Evolutionary conservation across 495 filamentous ascomycete species (phyloP), one percentile per base, ranked within the genome.

Genomic region (Trichoderma asperelloides): DNA sequence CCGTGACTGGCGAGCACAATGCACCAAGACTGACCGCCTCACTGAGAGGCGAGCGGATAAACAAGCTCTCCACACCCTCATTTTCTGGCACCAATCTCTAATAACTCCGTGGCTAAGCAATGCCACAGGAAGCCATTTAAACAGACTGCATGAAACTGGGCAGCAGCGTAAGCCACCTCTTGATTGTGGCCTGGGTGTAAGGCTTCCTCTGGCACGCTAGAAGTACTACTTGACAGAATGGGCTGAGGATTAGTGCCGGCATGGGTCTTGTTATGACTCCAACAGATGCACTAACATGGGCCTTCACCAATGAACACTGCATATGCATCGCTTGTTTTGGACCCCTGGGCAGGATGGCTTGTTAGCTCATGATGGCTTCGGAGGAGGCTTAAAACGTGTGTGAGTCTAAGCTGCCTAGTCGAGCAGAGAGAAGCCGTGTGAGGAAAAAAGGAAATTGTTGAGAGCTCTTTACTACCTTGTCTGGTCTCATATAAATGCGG

Each of bases 231-330:
- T 60, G 23, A 25, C 55, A 11, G 30, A 30, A 60, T 30, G 55
- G 55, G 55, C 55, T 60, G 55, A 30, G 55, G 55, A 60, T 60
- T 30, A 30, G 55, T 60, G 27, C 23, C 55, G 23, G 27, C 55
- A 60, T 13, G 23, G 55, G 27, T 16, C 55, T 60, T 60, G 49
- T 28, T 21, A 27, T 28, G 23, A 27, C 55, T 60, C 55, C 27
- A 51, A 23, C 5, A 5, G 18, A 18, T 60, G 23, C 55, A 60
- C n/a, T 15, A 12, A 47, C 33, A 37, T 37, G 33, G 55, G 3
- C 11, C 23, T 30, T 60, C 55, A 25, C 55, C 55, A 60, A 30
- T 60, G 15, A 60, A 60, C 23, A 30, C 23, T 2, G 55, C 1
- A 13, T 60, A 25, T 3, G 55, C 27, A 9, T 30, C 55, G 27